phyloP scores from a whole-genome alignment of 441 rosid species.

The Brassica hybrid region DNA sequence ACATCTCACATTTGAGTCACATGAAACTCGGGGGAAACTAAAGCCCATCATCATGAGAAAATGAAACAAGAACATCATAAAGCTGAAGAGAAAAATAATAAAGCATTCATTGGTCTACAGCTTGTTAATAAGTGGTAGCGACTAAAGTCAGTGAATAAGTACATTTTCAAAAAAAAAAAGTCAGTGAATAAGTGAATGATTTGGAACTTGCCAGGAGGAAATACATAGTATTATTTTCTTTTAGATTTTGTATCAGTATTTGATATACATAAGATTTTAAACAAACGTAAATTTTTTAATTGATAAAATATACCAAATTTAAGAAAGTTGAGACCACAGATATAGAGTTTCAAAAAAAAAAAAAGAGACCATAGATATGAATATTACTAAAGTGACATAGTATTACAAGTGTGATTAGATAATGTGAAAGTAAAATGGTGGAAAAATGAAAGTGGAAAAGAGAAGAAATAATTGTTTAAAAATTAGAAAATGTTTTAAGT shows the following conservation, averaged over 20 bases:
- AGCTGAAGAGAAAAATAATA: background rate
- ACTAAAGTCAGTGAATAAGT: background rate
- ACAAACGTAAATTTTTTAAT: background rate
- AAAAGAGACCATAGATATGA: background rate
- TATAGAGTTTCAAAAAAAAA: background rate
- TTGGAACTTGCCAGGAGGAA: background rate
- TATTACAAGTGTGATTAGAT: too few relatives aligned
- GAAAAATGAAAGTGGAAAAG: too few relatives aligned
- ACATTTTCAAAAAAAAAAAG: background rate
- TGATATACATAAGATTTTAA: background rate
- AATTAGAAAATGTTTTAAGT: too few relatives aligned
- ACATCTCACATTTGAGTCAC: slow-evolving; percentile 16
- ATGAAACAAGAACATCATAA: slow-evolving; percentile 1
- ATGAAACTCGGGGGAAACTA: slow-evolving; percentile 23
- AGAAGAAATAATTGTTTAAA: too few relatives aligned
- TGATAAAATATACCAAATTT: background rate
- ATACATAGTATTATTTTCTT: background rate
- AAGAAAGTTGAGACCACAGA: background rate
- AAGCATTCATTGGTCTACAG: background rate
- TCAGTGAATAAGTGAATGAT: background rate
- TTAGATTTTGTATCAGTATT: background rate
- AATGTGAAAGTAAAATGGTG: too few relatives aligned
- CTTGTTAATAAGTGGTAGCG: slow-evolving; percentile 6
- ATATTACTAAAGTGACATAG: too few relatives aligned
- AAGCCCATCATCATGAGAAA: slow-evolving; percentile 31